These are phyloP conservation scores for Clavispora santaluciae DNA, from an alignment of 805 yeast genomes.

Conservation along the genomic window DNA sequence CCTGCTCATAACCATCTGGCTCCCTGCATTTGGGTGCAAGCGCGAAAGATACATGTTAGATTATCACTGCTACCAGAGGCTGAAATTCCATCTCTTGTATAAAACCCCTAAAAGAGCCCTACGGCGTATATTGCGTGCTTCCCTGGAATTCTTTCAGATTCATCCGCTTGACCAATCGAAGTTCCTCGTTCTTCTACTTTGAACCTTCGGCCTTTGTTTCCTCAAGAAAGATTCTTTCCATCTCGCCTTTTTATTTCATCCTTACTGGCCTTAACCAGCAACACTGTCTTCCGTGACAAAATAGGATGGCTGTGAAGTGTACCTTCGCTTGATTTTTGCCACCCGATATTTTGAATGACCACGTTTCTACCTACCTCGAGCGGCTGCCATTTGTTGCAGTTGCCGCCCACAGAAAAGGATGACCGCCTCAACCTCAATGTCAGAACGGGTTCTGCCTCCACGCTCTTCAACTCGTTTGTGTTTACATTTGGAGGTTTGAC, in stretches of 20 bases:
- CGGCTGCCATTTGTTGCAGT: constrained; percentile 49
- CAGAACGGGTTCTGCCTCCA: constrained; percentile 65
- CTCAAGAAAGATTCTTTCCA: not conserved
- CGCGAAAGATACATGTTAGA: not conserved
- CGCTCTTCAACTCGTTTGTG: constrained; percentile 53
- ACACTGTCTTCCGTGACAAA: not conserved
- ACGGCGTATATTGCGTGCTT: not conserved
- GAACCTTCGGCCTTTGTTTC: not conserved
- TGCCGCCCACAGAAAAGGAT: constrained; percentile 53
- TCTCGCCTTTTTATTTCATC: not conserved
- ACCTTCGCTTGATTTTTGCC: not conserved
- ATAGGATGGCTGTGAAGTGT: not conserved
- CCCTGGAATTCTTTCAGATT: no score
- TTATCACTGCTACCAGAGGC: not conserved
- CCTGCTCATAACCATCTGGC: not conserved
- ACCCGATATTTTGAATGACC: constrained; percentile 37
- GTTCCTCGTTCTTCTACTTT: not conserved
- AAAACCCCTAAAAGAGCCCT: not conserved
- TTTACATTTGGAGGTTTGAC: constrained; percentile 68
- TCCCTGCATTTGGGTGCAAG: not conserved
- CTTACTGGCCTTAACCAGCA: not conserved
- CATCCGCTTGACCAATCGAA: no score
- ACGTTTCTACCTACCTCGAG: constrained; percentile 62
- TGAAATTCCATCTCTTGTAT: not conserved
- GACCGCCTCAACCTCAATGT: constrained; percentile 51